Base-by-base conservation (phyloP, 495 filamentous ascomycete species). In the Aeminium ludgeri region DNA sequence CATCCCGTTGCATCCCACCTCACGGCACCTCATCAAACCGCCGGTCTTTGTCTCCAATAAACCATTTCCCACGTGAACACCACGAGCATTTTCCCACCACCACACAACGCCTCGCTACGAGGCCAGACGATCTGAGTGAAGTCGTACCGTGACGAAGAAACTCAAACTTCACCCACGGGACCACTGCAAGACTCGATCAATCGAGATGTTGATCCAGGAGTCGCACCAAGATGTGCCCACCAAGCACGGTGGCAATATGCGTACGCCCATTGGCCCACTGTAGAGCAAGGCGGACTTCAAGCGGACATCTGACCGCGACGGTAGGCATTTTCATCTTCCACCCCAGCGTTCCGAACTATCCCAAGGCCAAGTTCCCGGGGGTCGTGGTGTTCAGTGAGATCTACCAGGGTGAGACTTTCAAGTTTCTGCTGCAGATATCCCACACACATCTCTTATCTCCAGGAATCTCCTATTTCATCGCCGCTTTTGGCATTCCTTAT, bases 321-420 rank as follows among this genome's bases (percentile, higher is more conserved):
- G 38, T 44, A 91, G 84, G 83, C 30, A 79, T 94, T 51, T 93
- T 86, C 60, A 53, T 91, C 54, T 93, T 84, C 60, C 82, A 93
- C 54, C 87, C 87, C 2, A 70, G 70, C 32, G 78, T 96, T 48
- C 74, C 83, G 0, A 73, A 75, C 38, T 89, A 89, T 53, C 84
- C 86, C 12, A 72, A 87, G 35, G 87, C 86, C 50, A 74, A 78
- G 36, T 96, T 94, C 55, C 87, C 86, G 0, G 87, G 83, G 18
- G 82, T 96, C 1, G 81, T 84, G 6, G 63, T 94, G 31, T 96
- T 93, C 59, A 86, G 79, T 56, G 86, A 95, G 63, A 95, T 95
- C 50, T 95, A 95, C 54, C 86, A 95, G 76, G 86, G 85, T 85
- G 59, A 25, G 23, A 25, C n/a, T n/a, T n/a, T n/a, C n/a, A n/a